Conservation (phyloP, 768 basidiomycete species). For the Cubamyces sp. region DNA sequence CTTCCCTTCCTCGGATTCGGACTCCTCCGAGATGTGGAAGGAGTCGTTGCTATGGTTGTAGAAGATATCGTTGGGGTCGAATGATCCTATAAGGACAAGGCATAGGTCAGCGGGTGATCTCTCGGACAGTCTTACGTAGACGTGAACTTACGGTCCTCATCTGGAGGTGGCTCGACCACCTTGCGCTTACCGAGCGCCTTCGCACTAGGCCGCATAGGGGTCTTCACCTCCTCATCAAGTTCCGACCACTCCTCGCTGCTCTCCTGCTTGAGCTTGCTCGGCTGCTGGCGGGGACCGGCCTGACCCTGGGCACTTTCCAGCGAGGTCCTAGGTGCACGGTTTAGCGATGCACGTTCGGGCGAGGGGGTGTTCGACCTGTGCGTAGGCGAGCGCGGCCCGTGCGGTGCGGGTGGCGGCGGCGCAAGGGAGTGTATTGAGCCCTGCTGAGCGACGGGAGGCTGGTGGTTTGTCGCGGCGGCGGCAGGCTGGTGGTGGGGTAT, state of each 20-base stretch:
- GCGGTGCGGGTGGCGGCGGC: slow-evolving; percentile 68
- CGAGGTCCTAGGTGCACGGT: slow-evolving; percentile 8
- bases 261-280: slow-evolving; percentile 32
- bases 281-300: slow-evolving; percentile 1
- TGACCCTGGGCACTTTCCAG: slow-evolving; percentile 6
- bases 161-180: slow-evolving; percentile 58
- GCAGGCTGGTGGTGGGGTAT: slow-evolving; percentile 30
- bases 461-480: slow-evolving; percentile 29
- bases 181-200: slow-evolving; percentile 89
- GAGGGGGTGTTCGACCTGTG: slow-evolving; percentile 74
- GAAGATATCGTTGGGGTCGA: slow-evolving; percentile 62
- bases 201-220: slow-evolving; percentile 69
- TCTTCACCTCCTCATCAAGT: slow-evolving; percentile 26
- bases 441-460: slow-evolving; percentile 23
- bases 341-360: slow-evolving; percentile 48
- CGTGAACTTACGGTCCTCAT: slow-evolving; percentile 48
- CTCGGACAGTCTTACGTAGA: neutral
- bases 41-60: slow-evolving; percentile 45
- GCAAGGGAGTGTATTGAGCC: slow-evolving; percentile 47
- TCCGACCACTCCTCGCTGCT: slow-evolving; percentile 28
- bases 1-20: slow-evolving; percentile 54
- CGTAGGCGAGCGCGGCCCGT: slow-evolving; percentile 71
- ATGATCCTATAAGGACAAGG: slow-evolving; percentile 40
- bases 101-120: slow-evolving; percentile 5
- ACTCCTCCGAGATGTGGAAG: slow-evolving; percentile 47